A percentile compares a stretch with the other conserved stretches of the same genome.
These are phyloP conservation scores for Linum trigynum DNA, from an alignment of 345 rosid species.

Conservation along the genomic window DNA sequence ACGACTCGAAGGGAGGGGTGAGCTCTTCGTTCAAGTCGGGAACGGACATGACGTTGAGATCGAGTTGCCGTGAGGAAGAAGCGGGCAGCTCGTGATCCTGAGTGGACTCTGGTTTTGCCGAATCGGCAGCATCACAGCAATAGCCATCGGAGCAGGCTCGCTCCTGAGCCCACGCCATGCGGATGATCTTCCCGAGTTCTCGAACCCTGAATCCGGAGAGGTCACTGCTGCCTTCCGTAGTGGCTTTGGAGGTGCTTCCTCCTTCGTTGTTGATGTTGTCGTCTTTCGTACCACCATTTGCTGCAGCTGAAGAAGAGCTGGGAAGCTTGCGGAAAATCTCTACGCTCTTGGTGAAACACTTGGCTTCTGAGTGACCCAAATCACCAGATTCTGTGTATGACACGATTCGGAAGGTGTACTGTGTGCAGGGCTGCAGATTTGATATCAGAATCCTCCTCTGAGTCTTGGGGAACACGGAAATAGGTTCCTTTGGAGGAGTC, in stretches of 20 bases:
- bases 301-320: slow-evolving; percentile 20
- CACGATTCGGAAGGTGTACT: slow-evolving; percentile 54
- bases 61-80: slow-evolving; percentile 49
- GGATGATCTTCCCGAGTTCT: slow-evolving; percentile 64
- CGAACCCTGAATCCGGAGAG: slow-evolving; percentile 61
- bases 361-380: slow-evolving; percentile 59
- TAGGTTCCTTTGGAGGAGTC: slow-evolving; percentile 40
- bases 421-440: slow-evolving; percentile 79
- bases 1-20: slow-evolving; percentile 70
- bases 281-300: slow-evolving; percentile 24
- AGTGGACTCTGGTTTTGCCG: slow-evolving; percentile 20
- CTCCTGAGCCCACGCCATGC: slow-evolving; percentile 64
- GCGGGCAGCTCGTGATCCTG: slow-evolving; percentile 28
- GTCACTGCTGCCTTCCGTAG: slow-evolving; percentile 24
- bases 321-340: slow-evolving; percentile 49
- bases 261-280: slow-evolving; percentile 17
- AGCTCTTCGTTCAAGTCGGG: slow-evolving; percentile 91
- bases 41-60: slow-evolving; percentile 69
- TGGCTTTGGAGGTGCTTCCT: slow-evolving; percentile 34
- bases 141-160: slow-evolving; percentile 60
- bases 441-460: slow-evolving; percentile 70
- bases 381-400: slow-evolving; percentile 49
- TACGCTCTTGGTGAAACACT: slow-evolving; percentile 54
- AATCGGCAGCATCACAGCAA: slow-evolving; percentile 18
- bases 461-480: slow-evolving; percentile 47